Conservation (phyloP, 768 basidiomycete genomes). For the Tricholoma furcatifolium region DNA sequence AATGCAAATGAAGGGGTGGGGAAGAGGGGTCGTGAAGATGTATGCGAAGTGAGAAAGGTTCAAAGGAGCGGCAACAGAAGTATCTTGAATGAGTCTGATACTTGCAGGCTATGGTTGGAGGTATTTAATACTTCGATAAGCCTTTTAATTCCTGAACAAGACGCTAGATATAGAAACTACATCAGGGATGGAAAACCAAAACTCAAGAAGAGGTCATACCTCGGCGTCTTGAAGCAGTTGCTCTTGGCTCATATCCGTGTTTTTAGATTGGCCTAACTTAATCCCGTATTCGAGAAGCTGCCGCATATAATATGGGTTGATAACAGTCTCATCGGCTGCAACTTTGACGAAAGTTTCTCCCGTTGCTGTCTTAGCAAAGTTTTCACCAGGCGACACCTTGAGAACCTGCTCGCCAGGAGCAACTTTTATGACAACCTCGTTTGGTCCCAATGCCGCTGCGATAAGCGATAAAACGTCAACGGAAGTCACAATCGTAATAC, state of each 20-base stretch:
- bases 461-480: not conserved
- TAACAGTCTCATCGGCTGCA: constrained; percentile 60
- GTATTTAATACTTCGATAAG: constrained; percentile 27
- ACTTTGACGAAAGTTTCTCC: constrained; percentile 7
- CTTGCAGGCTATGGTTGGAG: constrained; percentile 29
- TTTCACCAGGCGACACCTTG: not conserved
- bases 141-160: constrained; percentile 55
- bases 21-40: constrained; percentile 7
- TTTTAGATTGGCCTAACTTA: constrained; percentile 46
- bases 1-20: constrained; percentile 4
- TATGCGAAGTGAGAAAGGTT: constrained; percentile 7
- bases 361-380: constrained; percentile 1
- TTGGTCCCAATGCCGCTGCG: constrained; percentile 32
- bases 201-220: constrained; percentile 35
- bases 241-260: constrained; percentile 43
- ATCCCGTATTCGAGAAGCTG: constrained; percentile 75
- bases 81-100: not conserved
- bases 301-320: constrained; percentile 78
- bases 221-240: constrained; percentile 52
- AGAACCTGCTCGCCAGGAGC: constrained; percentile 6
- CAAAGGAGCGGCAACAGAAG: constrained; percentile 9
- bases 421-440: constrained; percentile 68
- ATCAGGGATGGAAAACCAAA: not conserved
- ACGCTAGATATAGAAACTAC: constrained; percentile 36
- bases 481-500: not conserved